Evolutionary conservation across 2,329 filamentous ascomycete species (phyloP).

Genomic region (Sporothrix globosa): DNA sequence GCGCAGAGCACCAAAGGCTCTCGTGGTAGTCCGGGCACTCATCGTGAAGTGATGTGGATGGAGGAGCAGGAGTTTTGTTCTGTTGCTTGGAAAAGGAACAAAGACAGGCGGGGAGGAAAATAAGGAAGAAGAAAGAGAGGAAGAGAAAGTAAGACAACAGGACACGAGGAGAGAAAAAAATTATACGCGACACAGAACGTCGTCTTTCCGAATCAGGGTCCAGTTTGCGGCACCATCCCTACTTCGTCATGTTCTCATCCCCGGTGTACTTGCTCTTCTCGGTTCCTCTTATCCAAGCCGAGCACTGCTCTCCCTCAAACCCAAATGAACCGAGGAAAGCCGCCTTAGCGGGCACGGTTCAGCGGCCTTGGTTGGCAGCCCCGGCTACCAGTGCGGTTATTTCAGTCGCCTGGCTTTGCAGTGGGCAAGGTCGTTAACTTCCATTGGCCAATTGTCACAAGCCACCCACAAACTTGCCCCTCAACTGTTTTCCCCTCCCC

Average conservation of each 20-base stretch:
- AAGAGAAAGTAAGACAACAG: neutral
- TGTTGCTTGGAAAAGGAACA: neutral
- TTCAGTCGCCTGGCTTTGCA: slow-evolving; percentile 10
- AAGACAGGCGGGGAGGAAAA: neutral
- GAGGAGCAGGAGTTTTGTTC: neutral
- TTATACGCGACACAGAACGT: slow-evolving; percentile 5
- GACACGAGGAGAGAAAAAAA: neutral
- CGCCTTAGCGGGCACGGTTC: slow-evolving; percentile 29
- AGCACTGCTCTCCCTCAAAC: neutral
- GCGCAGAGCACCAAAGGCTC: slow-evolving; percentile 35
- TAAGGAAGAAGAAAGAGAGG: neutral
- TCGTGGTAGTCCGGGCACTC: slow-evolving; percentile 35
- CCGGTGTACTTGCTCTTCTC: slow-evolving; percentile 17
- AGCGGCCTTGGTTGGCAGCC: slow-evolving; percentile 19
- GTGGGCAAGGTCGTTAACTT: slow-evolving; percentile 17
- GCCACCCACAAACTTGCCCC: slow-evolving; percentile 4
- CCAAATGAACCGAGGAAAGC: slow-evolving; percentile 36
- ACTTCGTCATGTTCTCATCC: slow-evolving; percentile 4
- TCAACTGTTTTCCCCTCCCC: neutral
- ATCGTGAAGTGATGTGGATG: slow-evolving; percentile 23
- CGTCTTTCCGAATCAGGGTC: slow-evolving; percentile 17
- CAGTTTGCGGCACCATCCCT: slow-evolving; percentile 15
- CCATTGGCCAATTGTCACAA: slow-evolving; percentile 14
- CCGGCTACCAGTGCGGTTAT: slow-evolving; percentile 22
- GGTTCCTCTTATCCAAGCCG: slow-evolving; percentile 26